These are phyloP conservation scores for Hericium alpestre DNA, from an alignment of 768 basidiomycete species.

Conservation along the genomic window DNA sequence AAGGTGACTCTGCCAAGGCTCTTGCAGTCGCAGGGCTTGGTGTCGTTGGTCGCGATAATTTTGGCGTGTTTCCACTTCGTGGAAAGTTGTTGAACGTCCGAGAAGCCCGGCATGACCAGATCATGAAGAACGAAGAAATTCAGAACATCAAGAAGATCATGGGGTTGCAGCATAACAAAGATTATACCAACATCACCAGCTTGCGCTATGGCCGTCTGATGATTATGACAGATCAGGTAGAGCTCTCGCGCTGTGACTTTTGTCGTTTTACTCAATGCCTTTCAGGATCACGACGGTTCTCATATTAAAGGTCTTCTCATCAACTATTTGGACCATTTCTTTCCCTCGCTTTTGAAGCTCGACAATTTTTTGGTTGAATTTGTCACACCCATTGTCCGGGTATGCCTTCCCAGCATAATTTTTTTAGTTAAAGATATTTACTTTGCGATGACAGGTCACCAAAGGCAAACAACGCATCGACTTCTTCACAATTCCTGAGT, in stretches of 20 bases:
- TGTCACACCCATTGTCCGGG: constrained; percentile 94
- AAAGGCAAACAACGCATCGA: constrained; percentile 72
- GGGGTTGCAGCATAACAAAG: constrained; percentile 89
- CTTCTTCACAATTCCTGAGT: constrained; percentile 97
- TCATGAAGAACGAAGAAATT: constrained; percentile 97
- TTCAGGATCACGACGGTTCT: constrained; percentile 97
- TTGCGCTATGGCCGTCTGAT: constrained; percentile 91
- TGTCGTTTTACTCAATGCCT: not conserved
- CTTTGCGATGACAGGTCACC: constrained; percentile 38
- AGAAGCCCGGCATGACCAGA: constrained; percentile 90
- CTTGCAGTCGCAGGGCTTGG: constrained; percentile 89
- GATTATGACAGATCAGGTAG: constrained; percentile 99
- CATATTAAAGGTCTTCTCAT: constrained; percentile 99
- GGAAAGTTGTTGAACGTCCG: constrained; percentile 96
- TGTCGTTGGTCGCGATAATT: constrained; percentile 93
- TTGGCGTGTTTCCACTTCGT: constrained; percentile 94
- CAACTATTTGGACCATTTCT: constrained; percentile 96
- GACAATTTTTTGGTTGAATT: constrained; percentile 95
- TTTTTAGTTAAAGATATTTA: not conserved
- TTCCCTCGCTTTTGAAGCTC: constrained; percentile 83
- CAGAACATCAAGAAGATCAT: constrained; percentile 97
- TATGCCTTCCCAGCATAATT: constrained; percentile 25
- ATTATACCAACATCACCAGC: constrained; percentile 55
- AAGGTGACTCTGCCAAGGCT: constrained; percentile 98
- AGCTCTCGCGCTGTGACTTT: constrained; percentile 8